A percentile compares a stretch with the other conserved stretches of the same genome.
Conservation (phyloP, 192 early-diverging fungal genomes). For the Lobulomyces angularis region DNA sequence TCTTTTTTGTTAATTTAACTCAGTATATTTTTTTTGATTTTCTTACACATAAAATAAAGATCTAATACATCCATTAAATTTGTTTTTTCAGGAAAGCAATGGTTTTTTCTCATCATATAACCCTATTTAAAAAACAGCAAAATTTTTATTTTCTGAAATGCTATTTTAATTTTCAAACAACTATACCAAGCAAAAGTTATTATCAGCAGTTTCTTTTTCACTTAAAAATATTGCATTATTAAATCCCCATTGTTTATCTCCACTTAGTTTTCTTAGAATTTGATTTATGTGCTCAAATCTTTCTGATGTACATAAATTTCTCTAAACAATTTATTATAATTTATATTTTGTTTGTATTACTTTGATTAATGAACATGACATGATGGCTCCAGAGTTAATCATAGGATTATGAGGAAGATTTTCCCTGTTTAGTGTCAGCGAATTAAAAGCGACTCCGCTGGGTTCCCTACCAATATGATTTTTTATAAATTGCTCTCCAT, state of each 20-base stretch:
- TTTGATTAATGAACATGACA: conserved; percentile 13
- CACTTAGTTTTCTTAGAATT: conserved; percentile 5
- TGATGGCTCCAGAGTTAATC: conserved; percentile 15
- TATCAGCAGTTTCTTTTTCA: conserved; percentile 15
- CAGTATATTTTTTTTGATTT: too few relatives aligned
- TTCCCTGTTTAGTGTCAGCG: conserved; percentile 7
- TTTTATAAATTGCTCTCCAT: conserved; percentile 7
- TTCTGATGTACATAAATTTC: too few relatives aligned
- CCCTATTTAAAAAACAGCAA: too few relatives aligned
- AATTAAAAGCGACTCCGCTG: conserved; percentile 11
- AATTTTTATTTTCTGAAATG: conserved; percentile 7
- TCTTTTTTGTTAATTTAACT: too few relatives aligned
- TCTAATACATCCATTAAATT: too few relatives aligned
- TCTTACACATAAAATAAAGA: too few relatives aligned
- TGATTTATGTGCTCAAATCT: conserved; percentile 10
- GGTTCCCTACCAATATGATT: conserved; percentile 12
- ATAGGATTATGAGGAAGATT: conserved; percentile 15
- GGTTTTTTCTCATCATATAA: conserved; percentile 9
- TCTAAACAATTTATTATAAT: too few relatives aligned
- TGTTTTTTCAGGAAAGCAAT: too few relatives aligned
- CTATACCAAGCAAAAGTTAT: conserved; percentile 11
- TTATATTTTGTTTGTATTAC: conserved; percentile 7
- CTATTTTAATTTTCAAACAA: conserved; percentile 14
- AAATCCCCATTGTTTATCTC: conserved; percentile 6
- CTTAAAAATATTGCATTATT: conserved; percentile 10